Evolutionary conservation across 2,329 filamentous ascomycete species (phyloP).

Genomic region (Sporothrix euskadiensis): DNA sequence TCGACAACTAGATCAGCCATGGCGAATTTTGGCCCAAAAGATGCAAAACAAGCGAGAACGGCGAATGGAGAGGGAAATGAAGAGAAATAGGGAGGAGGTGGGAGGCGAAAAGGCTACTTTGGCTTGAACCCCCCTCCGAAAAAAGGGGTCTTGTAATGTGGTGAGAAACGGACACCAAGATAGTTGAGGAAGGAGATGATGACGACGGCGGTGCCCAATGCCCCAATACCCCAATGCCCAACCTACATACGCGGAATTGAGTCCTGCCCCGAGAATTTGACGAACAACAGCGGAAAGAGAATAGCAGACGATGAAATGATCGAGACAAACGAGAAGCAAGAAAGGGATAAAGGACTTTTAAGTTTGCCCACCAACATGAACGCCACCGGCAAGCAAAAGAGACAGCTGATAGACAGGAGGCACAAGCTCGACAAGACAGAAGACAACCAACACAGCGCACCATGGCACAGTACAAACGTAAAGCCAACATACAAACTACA

Average conservation of each 20-base stretch:
- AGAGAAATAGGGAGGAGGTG: neutral
- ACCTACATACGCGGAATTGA: neutral
- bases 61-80: neutral
- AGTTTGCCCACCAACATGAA: neutral
- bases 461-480: no score
- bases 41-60: conserved; percentile 15
- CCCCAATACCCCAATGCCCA: neutral
- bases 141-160: neutral
- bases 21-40: neutral
- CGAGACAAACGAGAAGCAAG: neutral
- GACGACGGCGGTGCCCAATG: no score
- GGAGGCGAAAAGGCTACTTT: conserved; percentile 8
- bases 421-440: neutral
- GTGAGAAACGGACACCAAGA: neutral
- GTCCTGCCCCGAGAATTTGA: neutral
- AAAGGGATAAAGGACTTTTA: neutral
- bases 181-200: neutral
- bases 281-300: neutral
- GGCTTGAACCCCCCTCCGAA: neutral
- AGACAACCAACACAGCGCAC: no score
- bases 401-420: neutral
- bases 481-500: no score
- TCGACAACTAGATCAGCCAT: neutral
- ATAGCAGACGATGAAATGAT: neutral
- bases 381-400: neutral